Conservation (phyloP, 108 stramenopile species). For the Chaetoceros tenuissimus region DNA sequence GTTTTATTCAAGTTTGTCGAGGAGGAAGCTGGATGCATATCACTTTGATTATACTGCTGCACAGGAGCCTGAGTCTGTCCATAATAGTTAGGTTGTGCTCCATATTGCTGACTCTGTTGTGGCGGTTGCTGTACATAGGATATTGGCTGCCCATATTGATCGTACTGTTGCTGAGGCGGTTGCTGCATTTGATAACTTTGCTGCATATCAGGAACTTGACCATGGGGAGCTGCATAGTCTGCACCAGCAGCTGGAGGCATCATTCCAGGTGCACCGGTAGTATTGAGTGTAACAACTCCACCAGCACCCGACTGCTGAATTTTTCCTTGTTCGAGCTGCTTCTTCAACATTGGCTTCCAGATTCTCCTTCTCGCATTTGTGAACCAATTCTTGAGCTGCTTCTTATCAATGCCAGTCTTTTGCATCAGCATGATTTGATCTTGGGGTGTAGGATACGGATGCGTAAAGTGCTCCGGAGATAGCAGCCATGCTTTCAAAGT, state of each 20-base stretch:
- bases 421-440: slow-evolving; percentile 89
- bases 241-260: slow-evolving; percentile 34
- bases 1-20: slow-evolving; percentile 64
- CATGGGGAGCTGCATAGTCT: neutral
- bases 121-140: slow-evolving; percentile 15
- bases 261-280: slow-evolving; percentile 29
- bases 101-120: slow-evolving; percentile 33
- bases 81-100: slow-evolving; percentile 29
- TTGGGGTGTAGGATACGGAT: slow-evolving; percentile 89
- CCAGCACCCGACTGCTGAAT: slow-evolving; percentile 43
- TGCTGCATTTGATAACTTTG: slow-evolving; percentile 25
- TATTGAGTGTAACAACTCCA: slow-evolving; percentile 23
- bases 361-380: slow-evolving; percentile 90
- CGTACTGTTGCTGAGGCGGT: slow-evolving; percentile 17
- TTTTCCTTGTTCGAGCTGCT: slow-evolving; percentile 83
- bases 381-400: slow-evolving; percentile 96
- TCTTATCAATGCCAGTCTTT: slow-evolving; percentile 91
- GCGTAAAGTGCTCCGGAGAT: slow-evolving; percentile 84
- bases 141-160: slow-evolving; percentile 10
- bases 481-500: slow-evolving; percentile 88
- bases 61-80: slow-evolving; percentile 17
- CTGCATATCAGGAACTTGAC: slow-evolving; percentile 14
- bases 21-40: slow-evolving; percentile 9
- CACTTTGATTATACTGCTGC: slow-evolving; percentile 34
- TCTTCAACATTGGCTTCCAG: slow-evolving; percentile 94